Conservation (phyloP, 1,284 basidiomycete genomes). For the Heterobasidion irregulare region DNA sequence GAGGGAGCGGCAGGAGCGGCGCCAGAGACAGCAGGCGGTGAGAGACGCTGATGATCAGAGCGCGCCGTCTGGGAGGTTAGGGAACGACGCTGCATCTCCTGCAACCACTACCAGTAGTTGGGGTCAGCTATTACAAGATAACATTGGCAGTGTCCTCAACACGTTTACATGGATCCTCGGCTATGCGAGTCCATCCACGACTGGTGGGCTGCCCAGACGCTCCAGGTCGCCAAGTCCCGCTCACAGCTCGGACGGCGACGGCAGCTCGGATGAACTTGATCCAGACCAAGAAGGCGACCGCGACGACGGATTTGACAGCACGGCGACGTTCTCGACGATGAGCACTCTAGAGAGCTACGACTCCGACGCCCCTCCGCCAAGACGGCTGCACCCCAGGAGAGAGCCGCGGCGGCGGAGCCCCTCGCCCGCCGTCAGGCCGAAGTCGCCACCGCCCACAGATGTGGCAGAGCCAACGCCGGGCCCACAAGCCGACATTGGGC, state of each 20-base stretch:
- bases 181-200: background rate
- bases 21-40: background rate
- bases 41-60: background rate
- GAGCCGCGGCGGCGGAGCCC: slow-evolving; percentile 14
- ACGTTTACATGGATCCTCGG: background rate
- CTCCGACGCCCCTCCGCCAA: background rate
- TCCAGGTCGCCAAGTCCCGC: background rate
- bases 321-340: slow-evolving; percentile 34
- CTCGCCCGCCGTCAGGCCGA: slow-evolving; percentile 19
- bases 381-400: background rate
- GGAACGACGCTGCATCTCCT: background rate
- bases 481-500: background rate
- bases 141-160: no score
- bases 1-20: background rate
- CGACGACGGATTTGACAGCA: slow-evolving; percentile 22
- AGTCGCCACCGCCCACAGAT: background rate
- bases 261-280: background rate
- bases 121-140: no score
- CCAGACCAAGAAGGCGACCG: slow-evolving; percentile 9
- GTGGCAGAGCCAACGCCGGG: background rate
- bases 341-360: slow-evolving; percentile 31
- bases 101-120: no score
- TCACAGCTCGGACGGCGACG: background rate
- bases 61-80: background rate
- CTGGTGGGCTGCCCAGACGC: background rate